A percentile compares a stretch with the other conserved stretches of the same genome.
These are phyloP conservation scores for Parastagonospora avenae DNA, from an alignment of 2,329 filamentous ascomycete species.

Conservation along the genomic window DNA sequence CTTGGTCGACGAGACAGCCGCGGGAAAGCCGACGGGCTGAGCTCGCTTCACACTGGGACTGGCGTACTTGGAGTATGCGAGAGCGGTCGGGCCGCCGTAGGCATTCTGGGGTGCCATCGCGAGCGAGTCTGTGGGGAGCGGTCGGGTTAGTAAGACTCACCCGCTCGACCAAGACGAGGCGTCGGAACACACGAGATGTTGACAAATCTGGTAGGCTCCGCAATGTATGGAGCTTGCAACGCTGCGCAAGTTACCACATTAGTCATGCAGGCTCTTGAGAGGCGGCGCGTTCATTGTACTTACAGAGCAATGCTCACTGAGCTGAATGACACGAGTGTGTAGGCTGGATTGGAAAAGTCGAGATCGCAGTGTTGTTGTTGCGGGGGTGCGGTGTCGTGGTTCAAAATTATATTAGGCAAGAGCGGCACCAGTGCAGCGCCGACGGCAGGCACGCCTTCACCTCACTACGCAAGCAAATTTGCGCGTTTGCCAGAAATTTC, in stretches of 20 bases:
- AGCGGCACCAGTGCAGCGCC: neutral
- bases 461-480: neutral
- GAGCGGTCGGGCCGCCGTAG: conserved; percentile 15
- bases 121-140: neutral
- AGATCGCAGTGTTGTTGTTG: neutral
- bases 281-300: neutral
- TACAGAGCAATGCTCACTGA: neutral
- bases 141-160: neutral
- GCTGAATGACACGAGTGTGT: neutral
- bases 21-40: conserved; percentile 9
- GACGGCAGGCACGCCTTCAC: conserved; percentile 1
- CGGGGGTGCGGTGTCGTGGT: neutral
- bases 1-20: conserved; percentile 4
- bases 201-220: no score
- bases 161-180: neutral
- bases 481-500: neutral
- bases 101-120: conserved; percentile 9
- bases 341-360: neutral
- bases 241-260: no score
- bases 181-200: neutral
- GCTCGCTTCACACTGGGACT: conserved; percentile 9
- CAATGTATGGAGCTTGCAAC: no score
- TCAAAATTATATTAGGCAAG: conserved; percentile 1
- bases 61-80: conserved; percentile 26
- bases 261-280: no score